A percentile compares a stretch with the other conserved stretches of the same genome.
Evolutionary conservation across 2,329 filamentous ascomycete genomes (phyloP).

Genomic region (Acrodontium crateriforme): DNA sequence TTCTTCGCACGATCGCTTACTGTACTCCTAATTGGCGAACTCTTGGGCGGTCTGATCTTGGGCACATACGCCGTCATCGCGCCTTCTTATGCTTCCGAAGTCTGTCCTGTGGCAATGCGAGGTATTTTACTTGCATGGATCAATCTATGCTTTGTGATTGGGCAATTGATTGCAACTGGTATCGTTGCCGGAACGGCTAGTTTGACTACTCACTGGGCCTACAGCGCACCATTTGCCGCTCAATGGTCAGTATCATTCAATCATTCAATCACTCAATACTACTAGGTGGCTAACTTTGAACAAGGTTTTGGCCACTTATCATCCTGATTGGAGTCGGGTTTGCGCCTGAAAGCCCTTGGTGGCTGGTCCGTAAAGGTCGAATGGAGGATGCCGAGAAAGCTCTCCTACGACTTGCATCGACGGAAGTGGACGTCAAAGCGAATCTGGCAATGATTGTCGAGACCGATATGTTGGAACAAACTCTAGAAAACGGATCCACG

Average conservation of each 20-base stretch:
- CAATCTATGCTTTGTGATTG: constrained; percentile 50
- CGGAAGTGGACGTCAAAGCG: constrained; percentile 26
- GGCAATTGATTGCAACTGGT: constrained; percentile 40
- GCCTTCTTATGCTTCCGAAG: constrained; percentile 53
- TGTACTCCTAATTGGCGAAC: constrained; percentile 46
- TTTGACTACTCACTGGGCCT: constrained; percentile 27
- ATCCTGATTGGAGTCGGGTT: constrained; percentile 25
- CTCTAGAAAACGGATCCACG: constrained; percentile 26
- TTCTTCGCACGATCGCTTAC: constrained; percentile 46
- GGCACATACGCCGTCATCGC: constrained; percentile 44
- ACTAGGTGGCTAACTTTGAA: too few relatives aligned
- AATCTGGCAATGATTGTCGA: constrained; percentile 28
- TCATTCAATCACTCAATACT: too few relatives aligned
- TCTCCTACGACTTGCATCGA: constrained; percentile 23
- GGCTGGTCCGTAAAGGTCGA: constrained; percentile 23
- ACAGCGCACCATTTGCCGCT: constrained; percentile 30
- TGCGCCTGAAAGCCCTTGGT: constrained; percentile 18
- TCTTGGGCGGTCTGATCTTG: constrained; percentile 47
- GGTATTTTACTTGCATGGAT: constrained; percentile 46
- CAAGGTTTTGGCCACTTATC: constrained; percentile 26
- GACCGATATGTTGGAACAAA: constrained; percentile 23
- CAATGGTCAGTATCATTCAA: too few relatives aligned
- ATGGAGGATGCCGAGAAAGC: constrained; percentile 23
- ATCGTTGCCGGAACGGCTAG: constrained; percentile 23
- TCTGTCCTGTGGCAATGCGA: constrained; percentile 44